Evolutionary conservation across 2,329 filamentous ascomycete species (phyloP).

Genomic region (Thelonectria rubi): DNA sequence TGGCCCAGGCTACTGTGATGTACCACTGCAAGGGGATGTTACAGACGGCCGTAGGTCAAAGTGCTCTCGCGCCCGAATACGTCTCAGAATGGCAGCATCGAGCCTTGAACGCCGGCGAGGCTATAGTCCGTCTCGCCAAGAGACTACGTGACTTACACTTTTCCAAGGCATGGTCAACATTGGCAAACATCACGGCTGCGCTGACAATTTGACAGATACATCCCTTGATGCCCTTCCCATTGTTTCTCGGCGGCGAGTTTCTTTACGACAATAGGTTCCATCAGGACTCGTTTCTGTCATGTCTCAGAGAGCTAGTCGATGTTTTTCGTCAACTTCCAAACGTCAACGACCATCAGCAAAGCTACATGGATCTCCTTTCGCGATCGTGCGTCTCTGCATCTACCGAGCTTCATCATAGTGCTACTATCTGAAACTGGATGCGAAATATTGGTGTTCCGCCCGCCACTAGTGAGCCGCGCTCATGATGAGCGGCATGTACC

Average conservation of each 20-base stretch:
- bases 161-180: neutral
- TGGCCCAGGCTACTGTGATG: neutral
- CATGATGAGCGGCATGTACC: too few relatives aligned
- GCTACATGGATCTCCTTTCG: neutral
- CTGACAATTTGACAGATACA: neutral
- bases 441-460: too few relatives aligned
- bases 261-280: neutral
- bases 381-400: neutral
- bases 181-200: too few relatives aligned
- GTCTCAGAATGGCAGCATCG: neutral
- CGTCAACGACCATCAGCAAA: neutral
- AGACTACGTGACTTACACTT: neutral
- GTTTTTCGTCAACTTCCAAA: neutral
- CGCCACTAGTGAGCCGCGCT: too few relatives aligned
- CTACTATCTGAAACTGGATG: too few relatives aligned
- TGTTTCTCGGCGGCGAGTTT: neutral
- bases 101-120: neutral
- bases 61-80: neutral
- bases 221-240: neutral
- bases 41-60: too few relatives aligned
- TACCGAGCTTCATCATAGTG: neutral
- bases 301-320: neutral
- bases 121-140: neutral
- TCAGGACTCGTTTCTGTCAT: neutral
- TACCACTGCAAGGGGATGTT: neutral